phyloP scores from a whole-genome alignment of 441 rosid species.

The Gossypium armourianum region DNA sequence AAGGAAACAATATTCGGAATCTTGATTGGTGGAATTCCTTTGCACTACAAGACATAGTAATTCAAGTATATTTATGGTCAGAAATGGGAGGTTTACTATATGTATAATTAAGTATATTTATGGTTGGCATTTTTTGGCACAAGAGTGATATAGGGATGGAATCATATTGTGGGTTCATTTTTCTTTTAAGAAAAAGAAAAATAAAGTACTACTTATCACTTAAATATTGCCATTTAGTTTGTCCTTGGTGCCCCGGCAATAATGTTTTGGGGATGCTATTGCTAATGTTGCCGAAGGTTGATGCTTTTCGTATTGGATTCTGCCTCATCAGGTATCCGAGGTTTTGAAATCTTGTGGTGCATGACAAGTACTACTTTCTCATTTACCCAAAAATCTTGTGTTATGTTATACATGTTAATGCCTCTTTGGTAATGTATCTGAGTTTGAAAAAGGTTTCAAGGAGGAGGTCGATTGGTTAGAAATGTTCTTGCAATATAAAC shows the following conservation, averaged over 20 bases:
- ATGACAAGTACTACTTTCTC: not conserved
- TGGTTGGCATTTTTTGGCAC: not conserved
- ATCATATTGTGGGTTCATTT: not conserved
- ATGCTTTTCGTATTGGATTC: not conserved
- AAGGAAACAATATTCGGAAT: slow-evolving; percentile 19
- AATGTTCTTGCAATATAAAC: no score
- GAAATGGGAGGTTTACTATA: not conserved
- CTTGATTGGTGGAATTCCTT: slow-evolving; percentile 30
- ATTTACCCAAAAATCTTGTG: not conserved
- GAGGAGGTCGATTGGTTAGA: no score
- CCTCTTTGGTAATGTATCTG: no score
- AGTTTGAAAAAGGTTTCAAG: no score
- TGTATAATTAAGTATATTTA: not conserved
- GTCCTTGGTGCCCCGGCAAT: not conserved
- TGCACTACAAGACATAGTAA: slow-evolving; percentile 32
- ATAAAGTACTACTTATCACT: not conserved
- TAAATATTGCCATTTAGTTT: not conserved
- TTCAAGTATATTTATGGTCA: not conserved
- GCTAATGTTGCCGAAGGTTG: slow-evolving; percentile 5
- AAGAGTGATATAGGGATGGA: not conserved
- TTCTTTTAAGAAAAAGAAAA: not conserved
- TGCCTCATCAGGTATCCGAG: not conserved
- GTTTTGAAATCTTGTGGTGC: not conserved
- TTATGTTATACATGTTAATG: no score
- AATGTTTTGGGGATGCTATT: not conserved